These are phyloP conservation scores for Botrytis galanthina DNA, from an alignment of 2,329 filamentous ascomycete species.

Conservation along the genomic window DNA sequence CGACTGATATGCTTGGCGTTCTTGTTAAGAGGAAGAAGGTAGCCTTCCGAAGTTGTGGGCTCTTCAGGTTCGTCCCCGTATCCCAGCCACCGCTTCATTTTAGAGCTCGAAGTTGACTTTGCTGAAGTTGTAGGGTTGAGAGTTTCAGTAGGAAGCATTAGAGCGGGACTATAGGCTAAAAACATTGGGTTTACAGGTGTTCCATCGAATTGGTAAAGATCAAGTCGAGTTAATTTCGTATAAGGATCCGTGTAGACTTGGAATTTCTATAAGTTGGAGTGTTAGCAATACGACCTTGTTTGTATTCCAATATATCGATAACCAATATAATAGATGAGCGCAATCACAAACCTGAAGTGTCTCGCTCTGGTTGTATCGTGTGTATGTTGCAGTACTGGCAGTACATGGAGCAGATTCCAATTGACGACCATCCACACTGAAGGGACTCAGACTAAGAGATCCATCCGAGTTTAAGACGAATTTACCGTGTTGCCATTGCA, in stretches of 20 bases:
- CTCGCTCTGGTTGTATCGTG: constrained; percentile 65
- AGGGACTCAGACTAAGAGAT: constrained; percentile 57
- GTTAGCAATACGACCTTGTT: background rate
- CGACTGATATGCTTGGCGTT: constrained; percentile 36
- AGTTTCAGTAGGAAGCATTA: constrained; percentile 68
- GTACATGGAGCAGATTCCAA: constrained; percentile 64
- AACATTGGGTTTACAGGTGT: constrained; percentile 67
- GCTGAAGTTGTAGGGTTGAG: constrained; percentile 53
- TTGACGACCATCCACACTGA: constrained; percentile 66
- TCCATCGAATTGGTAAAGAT: constrained; percentile 63
- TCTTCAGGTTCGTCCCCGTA: constrained; percentile 34
- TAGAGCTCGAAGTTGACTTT: constrained; percentile 40
- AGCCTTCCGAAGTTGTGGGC: constrained; percentile 39
- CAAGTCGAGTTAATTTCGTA: constrained; percentile 59
- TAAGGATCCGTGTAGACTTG: constrained; percentile 54
- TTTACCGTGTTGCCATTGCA: constrained; percentile 72
- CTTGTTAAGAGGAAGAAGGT: constrained; percentile 34
- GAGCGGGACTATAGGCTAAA: constrained; percentile 58
- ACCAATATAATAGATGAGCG: background rate
- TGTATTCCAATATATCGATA: background rate
- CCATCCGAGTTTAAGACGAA: constrained; percentile 57
- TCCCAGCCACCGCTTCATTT: constrained; percentile 38
- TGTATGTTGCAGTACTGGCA: constrained; percentile 52
- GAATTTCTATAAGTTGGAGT: constrained; percentile 37
- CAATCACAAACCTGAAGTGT: constrained; percentile 52